Evolutionary conservation across 345 rosid species (phyloP).

Genomic region (Capsella bursapastoris): DNA sequence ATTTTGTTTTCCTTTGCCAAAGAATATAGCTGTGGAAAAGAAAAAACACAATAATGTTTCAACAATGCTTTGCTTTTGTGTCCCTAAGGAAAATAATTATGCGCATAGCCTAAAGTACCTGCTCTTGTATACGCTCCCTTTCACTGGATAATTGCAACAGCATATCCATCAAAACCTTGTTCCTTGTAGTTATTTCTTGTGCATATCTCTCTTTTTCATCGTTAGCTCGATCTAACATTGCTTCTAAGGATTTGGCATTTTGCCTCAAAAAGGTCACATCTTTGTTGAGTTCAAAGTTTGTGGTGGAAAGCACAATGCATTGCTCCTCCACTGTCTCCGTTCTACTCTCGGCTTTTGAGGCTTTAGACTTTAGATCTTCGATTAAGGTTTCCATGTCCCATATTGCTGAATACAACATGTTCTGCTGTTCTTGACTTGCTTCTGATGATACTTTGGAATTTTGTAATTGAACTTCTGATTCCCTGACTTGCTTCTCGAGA

Average conservation of each 20-base stretch:
- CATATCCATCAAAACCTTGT: constrained; percentile 72
- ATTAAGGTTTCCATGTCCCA: constrained; percentile 99
- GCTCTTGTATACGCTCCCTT: constrained; percentile 81
- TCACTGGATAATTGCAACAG: constrained; percentile 68
- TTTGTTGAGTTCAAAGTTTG: constrained; percentile 63
- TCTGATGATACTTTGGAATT: constrained; percentile 78
- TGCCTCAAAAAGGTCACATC: constrained; percentile 60
- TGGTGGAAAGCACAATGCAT: constrained; percentile 65
- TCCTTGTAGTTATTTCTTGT: constrained; percentile 63
- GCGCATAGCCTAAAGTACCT: constrained; percentile 51
- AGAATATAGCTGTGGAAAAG: constrained; percentile 60
- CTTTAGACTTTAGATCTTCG: constrained; percentile 91
- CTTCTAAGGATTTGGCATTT: constrained; percentile 59
- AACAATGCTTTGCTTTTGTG: constrained; percentile 9
- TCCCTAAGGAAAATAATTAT: constrained; percentile 11
- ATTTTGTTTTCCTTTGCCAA: constrained; percentile 58
- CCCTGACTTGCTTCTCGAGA: constrained; percentile 87
- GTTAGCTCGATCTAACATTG: constrained; percentile 58
- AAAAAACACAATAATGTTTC: constrained; percentile 19
- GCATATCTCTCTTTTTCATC: constrained; percentile 58
- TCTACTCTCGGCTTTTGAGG: constrained; percentile 82
- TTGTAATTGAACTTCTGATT: constrained; percentile 66
- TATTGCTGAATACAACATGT: constrained; percentile 91
- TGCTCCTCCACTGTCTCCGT: constrained; percentile 75
- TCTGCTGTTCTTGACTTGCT: constrained; percentile 92